These are phyloP conservation scores for Debaryomycetaceae sp. DNA, from an alignment of 1,139 yeast species.

Conservation along the genomic window DNA sequence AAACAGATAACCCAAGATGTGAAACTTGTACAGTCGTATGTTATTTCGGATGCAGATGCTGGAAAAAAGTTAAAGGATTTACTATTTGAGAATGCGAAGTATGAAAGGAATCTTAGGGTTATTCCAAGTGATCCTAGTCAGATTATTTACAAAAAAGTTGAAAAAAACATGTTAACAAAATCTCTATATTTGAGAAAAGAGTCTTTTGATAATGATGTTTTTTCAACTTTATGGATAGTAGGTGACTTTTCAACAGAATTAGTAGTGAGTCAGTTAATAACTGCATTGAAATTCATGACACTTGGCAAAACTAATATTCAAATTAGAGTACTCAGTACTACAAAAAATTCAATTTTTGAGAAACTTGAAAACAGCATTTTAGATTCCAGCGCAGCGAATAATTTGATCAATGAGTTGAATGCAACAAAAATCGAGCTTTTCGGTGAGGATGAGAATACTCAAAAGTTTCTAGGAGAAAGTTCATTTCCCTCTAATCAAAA, in stretches of 20 bases:
- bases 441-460: not conserved
- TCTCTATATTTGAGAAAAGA: constrained; percentile 17
- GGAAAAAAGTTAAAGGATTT: constrained; percentile 23
- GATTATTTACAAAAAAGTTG: constrained; percentile 31
- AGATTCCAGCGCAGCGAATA: not conserved
- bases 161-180: constrained; percentile 23
- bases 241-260: constrained; percentile 47
- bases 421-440: not conserved
- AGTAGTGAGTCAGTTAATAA: constrained; percentile 41
- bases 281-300: constrained; percentile 26
- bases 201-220: constrained; percentile 7
- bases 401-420: not conserved
- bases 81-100: constrained; percentile 33
- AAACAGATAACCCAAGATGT: constrained; percentile 40
- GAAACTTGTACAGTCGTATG: constrained; percentile 20
- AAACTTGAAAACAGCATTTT: constrained; percentile 6
- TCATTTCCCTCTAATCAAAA: constrained; percentile 34
- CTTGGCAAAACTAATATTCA: constrained; percentile 24
- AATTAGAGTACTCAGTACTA: constrained; percentile 31
- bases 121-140: constrained; percentile 33
- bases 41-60: constrained; percentile 18
- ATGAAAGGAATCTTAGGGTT: constrained; percentile 30
- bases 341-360: constrained; percentile 12
- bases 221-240: constrained; percentile 48
- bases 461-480: constrained; percentile 13